These are phyloP conservation scores for Limonium bicolor DNA, from an alignment of 148 eudicot genomes.

Conservation along the genomic window DNA sequence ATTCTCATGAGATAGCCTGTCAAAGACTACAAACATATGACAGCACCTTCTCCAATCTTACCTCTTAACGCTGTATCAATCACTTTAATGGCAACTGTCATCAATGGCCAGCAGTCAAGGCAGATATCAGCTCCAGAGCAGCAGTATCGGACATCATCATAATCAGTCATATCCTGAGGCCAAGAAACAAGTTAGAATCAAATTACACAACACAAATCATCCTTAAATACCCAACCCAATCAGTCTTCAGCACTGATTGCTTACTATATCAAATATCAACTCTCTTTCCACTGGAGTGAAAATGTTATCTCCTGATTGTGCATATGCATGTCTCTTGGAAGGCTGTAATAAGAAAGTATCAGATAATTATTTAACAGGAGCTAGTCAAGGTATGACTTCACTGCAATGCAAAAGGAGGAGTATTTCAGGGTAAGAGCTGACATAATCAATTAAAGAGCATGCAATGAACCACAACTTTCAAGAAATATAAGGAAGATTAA, in stretches of 20 bases:
- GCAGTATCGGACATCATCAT: constrained; percentile 90
- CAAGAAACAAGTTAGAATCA: constrained; percentile 5
- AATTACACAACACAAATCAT: constrained; percentile 1
- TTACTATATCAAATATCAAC: constrained; percentile 88
- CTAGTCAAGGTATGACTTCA: too few species aligned
- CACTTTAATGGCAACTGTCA: constrained; percentile 93
- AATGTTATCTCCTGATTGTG: constrained; percentile 55
- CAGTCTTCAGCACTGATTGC: constrained; percentile 8
- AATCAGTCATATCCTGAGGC: constrained; percentile 81
- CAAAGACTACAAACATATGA: too few species aligned
- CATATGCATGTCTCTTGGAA: constrained; percentile 77
- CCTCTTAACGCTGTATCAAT: constrained; percentile 89
- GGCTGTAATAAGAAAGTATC: constrained; percentile 62
- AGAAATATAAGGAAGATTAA: constrained; percentile 11
- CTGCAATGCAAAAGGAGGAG: too few species aligned
- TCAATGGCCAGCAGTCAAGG: constrained; percentile 85
- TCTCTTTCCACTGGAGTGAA: constrained; percentile 90
- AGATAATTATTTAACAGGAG: too few species aligned
- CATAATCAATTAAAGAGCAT: too few species aligned
- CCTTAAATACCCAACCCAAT: background rate
- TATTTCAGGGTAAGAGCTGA: too few species aligned
- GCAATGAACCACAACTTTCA: too few species aligned
- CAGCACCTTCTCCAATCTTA: constrained; percentile 5
- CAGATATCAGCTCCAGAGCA: constrained; percentile 95
- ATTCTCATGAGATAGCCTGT: background rate